Evolutionary conservation across 176 grass and related monocot genomes (phyloP).

Genomic region (Oryza brachyantha): DNA sequence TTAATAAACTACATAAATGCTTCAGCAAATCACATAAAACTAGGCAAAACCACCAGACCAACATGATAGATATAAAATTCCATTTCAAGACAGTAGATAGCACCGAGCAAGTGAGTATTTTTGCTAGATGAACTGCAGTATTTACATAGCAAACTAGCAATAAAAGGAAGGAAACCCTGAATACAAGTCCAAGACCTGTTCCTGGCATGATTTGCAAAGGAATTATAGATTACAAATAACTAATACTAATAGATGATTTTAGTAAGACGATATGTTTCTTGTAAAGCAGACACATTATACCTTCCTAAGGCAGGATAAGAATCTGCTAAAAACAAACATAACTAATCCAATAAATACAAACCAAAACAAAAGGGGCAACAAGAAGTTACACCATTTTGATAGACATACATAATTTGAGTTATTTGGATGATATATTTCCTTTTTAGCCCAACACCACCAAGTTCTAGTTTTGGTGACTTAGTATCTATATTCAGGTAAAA

Average conservation of each 20-base stretch:
- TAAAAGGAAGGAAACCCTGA: not conserved
- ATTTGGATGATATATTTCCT: not conserved
- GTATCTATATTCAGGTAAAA: not conserved
- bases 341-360: not conserved
- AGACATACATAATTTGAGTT: not conserved
- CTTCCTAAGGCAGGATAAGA: not conserved
- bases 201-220: not conserved
- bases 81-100: not conserved
- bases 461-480: not conserved
- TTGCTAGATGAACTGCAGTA: not conserved
- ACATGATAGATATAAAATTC: not conserved
- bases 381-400: not conserved
- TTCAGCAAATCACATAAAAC: not conserved
- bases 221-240: slow-evolving; percentile 3
- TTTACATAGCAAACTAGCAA: slow-evolving; percentile 14
- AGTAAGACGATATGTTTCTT: not conserved
- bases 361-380: not conserved
- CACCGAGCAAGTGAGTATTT: not conserved
- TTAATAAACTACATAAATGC: not conserved
- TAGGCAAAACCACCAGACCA: slow-evolving; percentile 6
- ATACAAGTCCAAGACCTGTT: slow-evolving; percentile 3
- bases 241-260: not conserved
- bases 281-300: not conserved
- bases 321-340: not conserved
- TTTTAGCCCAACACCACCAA: not conserved